Conservation (phyloP, 495 filamentous ascomycete species). For the Neurospora hispaniola region DNA sequence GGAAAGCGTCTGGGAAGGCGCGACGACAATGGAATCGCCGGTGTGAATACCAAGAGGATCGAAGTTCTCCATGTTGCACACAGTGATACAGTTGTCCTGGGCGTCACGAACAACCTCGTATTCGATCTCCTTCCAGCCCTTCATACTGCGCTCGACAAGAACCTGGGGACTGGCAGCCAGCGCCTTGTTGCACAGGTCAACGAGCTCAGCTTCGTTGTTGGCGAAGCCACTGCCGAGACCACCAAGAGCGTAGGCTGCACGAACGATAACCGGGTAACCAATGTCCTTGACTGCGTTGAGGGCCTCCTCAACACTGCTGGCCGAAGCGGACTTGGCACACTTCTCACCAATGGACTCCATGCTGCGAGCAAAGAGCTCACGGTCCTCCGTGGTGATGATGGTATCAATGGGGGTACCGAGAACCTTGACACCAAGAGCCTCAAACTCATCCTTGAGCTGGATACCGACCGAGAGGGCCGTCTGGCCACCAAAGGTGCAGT, state of each 20-base stretch:
- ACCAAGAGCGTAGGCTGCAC: conserved; percentile 91
- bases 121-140: conserved; percentile 99
- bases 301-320: conserved; percentile 77
- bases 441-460: conserved; percentile 92
- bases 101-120: conserved; percentile 97
- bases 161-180: conserved; percentile 94
- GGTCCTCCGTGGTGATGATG: conserved; percentile 96
- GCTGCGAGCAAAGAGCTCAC: conserved; percentile 90
- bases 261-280: conserved; percentile 91
- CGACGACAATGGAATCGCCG: conserved; percentile 96
- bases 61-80: conserved; percentile 99
- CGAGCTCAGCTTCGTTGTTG: conserved; percentile 73
- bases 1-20: conserved; percentile 86
- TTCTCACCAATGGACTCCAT: conserved; percentile 99
- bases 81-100: conserved; percentile 96
- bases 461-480: conserved; percentile 93
- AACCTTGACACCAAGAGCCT: conserved; percentile 79
- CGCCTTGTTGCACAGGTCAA: conserved; percentile 88
- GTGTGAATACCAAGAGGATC: conserved; percentile 97
- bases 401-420: conserved; percentile 95
- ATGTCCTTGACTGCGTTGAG: conserved; percentile 75
- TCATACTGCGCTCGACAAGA: conserved; percentile 95
- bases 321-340: conserved; percentile 92
- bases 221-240: conserved; percentile 95
- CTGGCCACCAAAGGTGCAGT: conserved; percentile 93